Base-by-base conservation (phyloP, 257 asterid species). In the Solanum peruvianum region DNA sequence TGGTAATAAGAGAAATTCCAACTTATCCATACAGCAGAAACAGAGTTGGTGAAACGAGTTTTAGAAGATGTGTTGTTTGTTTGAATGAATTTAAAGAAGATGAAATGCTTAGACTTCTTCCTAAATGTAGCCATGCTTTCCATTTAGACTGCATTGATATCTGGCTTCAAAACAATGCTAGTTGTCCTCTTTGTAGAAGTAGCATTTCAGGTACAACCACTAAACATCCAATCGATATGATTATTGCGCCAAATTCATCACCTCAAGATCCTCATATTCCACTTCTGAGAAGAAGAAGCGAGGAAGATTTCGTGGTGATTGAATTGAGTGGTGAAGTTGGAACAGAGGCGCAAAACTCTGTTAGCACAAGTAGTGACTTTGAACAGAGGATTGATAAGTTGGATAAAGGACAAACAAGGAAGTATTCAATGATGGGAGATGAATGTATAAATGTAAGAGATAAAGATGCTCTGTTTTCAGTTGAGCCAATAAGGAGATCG, bases 401-500 rank as follows among this genome's bases (percentile, higher is more conserved):
- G 11, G 33, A 39, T 0, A 84, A 84, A 84, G n/a, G 11, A 13
- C 92, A 93, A 70, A 80, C 72, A 1, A 90, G 92, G 47, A 93
- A 93, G 69, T 88, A 78, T 88, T 94, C 98, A n/a, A 92, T 93
- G 41, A 95, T 96, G 98, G 99, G 98, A 33, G 99, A 95, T 86
- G 98, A 94, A 84, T 92, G 94, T 60, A 91, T 94, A 8, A 58
- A 91, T 85, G 91, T 91, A 20, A 90, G 96, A 52, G 94, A 86
- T 37, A 90, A 90, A 58, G 95, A 94, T 47, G 91, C 92, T 41
- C 95, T 91, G 49, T 94, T 96, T 76, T 41, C 90, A 14, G 52
- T 94, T 47, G 92, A 93, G 88, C 94, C 98, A 0, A 95, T 96
- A 60, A 92, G 98, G 67, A 91, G 98, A 85, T 96, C 99, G 11